Base-by-base conservation (phyloP, 116 monocot species). In the Thalassia testudinum region DNA sequence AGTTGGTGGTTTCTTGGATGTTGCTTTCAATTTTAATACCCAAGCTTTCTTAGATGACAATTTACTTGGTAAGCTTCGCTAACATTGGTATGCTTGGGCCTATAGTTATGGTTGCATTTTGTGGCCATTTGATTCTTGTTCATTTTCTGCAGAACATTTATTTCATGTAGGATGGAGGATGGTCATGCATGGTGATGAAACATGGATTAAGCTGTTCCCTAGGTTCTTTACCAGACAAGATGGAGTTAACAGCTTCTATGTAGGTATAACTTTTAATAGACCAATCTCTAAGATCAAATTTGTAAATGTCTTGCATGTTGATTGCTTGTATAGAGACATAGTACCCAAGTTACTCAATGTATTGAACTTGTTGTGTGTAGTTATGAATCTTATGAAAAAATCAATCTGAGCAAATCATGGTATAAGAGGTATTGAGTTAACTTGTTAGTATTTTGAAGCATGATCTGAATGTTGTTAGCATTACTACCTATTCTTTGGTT, bases 201-300 rank as follows among this genome's bases (percentile, higher is more conserved):
- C 95, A 51, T 95, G 95, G 95, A 81, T 81, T 42, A 95, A 82
- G 70, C 56, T 95, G 56, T 95, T 95, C 70, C 95, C 95, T 62
- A 54, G 61, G 59, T 70, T 85, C 69, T 88, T 88, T 75, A 42
- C 53, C 21, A 87, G 95, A 52, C 66, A 95, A 62, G 95, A 95
- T 88, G 88, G 95, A 60, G 95, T 95, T 47, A 72, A 64, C 76
- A 95, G 95, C 57, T 95, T 95, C 62, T 95, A 73, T 85, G 95
- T 95, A 75, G 74, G 88, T 82, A 30, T 34, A 34, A 5, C n/a
- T 5, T 5, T 34, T 34, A 34, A 10, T 3, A 34, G 30, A 34
- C 30, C 10, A 10, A 3, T 34, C 3, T 34, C 10, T 34, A 34
- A 34, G 10, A 34, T 5, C 10, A 34, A 34, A 34, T 34, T 34